A percentile compares a stretch with the other conserved stretches of the same genome.
Evolutionary conservation across 2,329 filamentous ascomycete species (phyloP).

Genomic region (Aspergillus terreus): DNA sequence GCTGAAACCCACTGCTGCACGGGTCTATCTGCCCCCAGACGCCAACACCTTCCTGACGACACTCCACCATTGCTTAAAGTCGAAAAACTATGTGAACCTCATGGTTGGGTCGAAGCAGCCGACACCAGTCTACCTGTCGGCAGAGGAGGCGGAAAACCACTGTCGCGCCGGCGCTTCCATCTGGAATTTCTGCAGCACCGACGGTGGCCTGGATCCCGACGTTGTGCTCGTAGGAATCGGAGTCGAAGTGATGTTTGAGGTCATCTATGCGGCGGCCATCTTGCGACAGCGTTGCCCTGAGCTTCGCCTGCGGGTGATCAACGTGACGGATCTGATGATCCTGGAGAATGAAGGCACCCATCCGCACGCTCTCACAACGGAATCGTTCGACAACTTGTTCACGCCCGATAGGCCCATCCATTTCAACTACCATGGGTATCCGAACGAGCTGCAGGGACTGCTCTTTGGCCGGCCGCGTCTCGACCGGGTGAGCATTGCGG

Average conservation of each 20-base stretch:
- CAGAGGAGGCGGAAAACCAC: constrained; percentile 59
- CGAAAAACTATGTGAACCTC: constrained; percentile 63
- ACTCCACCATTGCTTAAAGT: constrained; percentile 58
- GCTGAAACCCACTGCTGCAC: constrained; percentile 56
- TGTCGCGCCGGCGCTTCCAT: constrained; percentile 58
- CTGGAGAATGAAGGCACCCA: constrained; percentile 54
- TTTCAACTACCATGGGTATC: constrained; percentile 68
- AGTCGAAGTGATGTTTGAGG: constrained; percentile 63
- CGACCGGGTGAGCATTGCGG: constrained; percentile 53
- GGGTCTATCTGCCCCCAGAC: constrained; percentile 65
- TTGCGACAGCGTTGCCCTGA: constrained; percentile 49
- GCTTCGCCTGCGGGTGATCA: constrained; percentile 59
- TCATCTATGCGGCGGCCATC: constrained; percentile 58
- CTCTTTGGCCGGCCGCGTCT: constrained; percentile 55
- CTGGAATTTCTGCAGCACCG: constrained; percentile 60
- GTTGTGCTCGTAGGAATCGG: constrained; percentile 63
- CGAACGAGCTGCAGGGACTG: constrained; percentile 57
- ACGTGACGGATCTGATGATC: constrained; percentile 65
- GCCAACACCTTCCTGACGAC: constrained; percentile 67
- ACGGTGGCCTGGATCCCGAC: constrained; percentile 55
- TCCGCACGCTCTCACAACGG: constrained; percentile 54
- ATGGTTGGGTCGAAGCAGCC: constrained; percentile 67
- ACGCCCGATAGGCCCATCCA: constrained; percentile 54
- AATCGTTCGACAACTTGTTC: constrained; percentile 56
- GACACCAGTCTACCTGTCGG: constrained; percentile 57